Evolutionary conservation across 306 rosid genomes (phyloP).

Genomic region (Hylodesmum podocarpum): DNA sequence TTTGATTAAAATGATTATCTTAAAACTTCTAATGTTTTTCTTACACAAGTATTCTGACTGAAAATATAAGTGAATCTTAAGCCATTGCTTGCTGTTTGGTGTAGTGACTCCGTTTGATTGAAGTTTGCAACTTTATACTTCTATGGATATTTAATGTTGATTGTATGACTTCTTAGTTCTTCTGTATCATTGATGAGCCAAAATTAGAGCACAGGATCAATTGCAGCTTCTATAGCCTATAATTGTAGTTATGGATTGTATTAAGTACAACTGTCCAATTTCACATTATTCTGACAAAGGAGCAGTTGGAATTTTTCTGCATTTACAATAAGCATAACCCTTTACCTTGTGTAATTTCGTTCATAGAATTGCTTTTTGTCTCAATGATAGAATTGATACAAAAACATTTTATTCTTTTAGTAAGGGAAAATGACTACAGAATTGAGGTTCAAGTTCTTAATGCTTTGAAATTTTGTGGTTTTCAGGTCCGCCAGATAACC

Average conservation of each 20-base stretch:
- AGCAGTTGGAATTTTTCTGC: neutral
- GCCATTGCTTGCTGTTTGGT: neutral
- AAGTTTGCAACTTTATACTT: neutral
- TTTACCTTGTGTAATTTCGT: neutral
- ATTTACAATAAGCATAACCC: neutral
- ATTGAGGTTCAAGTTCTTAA: constrained; percentile 19
- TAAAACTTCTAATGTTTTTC: neutral
- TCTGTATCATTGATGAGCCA: neutral
- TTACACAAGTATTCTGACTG: neutral
- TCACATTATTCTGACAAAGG: neutral
- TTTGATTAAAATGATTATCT: constrained; percentile 5
- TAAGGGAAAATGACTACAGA: neutral
- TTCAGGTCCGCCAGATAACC: constrained; percentile 92
- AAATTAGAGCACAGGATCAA: neutral
- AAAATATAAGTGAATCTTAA: neutral
- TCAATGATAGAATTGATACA: neutral
- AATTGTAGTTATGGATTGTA: neutral
- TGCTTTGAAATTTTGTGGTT: constrained; percentile 19
- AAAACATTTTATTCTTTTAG: constrained; percentile 7
- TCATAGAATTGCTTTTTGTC: constrained; percentile 5
- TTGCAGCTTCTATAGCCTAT: neutral
- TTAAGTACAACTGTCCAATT: neutral
- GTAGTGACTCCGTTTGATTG: neutral
- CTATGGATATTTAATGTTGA: neutral
- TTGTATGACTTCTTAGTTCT: neutral